Evolutionary conservation across 164 flowering plant species (phyloP), one percentile per base, ranked within the genome.

Genomic region (Protea cynaroides): DNA sequence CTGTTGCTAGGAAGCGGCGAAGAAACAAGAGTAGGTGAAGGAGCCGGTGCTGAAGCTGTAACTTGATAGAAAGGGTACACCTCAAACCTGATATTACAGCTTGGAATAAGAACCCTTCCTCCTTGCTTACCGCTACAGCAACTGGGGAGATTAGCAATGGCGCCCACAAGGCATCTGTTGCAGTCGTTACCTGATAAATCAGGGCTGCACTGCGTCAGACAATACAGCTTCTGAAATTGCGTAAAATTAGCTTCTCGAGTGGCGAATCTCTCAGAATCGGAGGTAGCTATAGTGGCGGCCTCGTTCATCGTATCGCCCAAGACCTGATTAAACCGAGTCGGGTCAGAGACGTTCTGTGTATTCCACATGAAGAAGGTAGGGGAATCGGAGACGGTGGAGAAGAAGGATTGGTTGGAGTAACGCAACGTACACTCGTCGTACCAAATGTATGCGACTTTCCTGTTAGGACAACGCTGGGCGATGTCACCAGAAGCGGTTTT

Each of bases 131-230:
- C 44, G 8, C 10, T 14, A 56, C 59, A 61, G 36, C 52, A 44
- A 0, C 0, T 17, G 0, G 34, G 34, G 15, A 25, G 64, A 11
- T 1, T 12, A 10, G 36, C 7, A 17, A 29, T 36, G n/a, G 52
- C 44, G 11, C 0, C 15, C 15, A 43, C 47, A 1, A 67, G 52
- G 11, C 67, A 74, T 14, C 17, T 9, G 7, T 4, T 1, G 56
- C 78, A 74, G 17, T 56, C 38, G 0, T 0, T 5, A 8, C 8
- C 4, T 3, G 72, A 67, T 21, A 74, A 19, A 64, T 71, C 74
- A 11, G 57, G 62, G 0, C 59, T 70, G 62, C 78, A 74, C 66
- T 71, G 69, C 36, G 50, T 63, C 34, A 29, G 34, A 8, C 66
- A 46, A 1, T 55, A 66, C 56, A 74, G 3, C 10, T 14, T 62